Evolutionary conservation across 2,329 filamentous ascomycete species (phyloP).

Genomic region (Beauveria brongniartii): DNA sequence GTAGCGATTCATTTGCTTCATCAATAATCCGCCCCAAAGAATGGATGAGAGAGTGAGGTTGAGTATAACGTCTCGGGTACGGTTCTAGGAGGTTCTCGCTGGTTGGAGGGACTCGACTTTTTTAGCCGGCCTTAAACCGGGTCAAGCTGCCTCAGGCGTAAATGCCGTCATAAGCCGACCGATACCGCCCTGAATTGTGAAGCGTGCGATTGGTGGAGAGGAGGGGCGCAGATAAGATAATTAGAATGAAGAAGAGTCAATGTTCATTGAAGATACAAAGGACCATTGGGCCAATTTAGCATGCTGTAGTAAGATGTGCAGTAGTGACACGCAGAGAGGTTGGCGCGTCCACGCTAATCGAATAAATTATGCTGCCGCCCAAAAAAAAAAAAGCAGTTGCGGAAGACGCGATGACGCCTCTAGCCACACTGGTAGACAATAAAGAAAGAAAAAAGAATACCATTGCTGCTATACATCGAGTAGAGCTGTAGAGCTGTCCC

Average conservation of each 20-base stretch:
- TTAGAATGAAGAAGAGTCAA: background rate
- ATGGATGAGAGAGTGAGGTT: background rate
- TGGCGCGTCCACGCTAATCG: background rate
- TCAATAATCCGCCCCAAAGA: background rate
- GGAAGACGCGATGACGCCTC: background rate
- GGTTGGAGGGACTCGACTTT: conserved; percentile 12
- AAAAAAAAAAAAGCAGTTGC: background rate
- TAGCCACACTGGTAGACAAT: background rate
- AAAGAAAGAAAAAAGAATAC: background rate
- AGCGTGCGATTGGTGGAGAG: background rate
- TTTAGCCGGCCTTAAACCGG: conserved; percentile 14
- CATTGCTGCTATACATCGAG: background rate
- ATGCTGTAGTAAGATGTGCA: background rate
- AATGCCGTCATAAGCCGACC: conserved; percentile 21
- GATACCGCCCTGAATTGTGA: conserved; percentile 1
- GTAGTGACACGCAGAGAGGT: background rate
- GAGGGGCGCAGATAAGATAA: background rate
- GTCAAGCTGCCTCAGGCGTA: conserved; percentile 17
- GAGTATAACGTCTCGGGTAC: conserved; percentile 2
- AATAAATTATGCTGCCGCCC: background rate
- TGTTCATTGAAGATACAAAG: background rate
- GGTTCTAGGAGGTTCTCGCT: conserved; percentile 6
- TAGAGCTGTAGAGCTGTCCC: background rate
- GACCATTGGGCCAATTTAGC: background rate
- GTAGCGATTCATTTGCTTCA: conserved; percentile 21